Evolutionary conservation across 179 eudicot genomes (phyloP).

Genomic region (Silene coronaria): DNA sequence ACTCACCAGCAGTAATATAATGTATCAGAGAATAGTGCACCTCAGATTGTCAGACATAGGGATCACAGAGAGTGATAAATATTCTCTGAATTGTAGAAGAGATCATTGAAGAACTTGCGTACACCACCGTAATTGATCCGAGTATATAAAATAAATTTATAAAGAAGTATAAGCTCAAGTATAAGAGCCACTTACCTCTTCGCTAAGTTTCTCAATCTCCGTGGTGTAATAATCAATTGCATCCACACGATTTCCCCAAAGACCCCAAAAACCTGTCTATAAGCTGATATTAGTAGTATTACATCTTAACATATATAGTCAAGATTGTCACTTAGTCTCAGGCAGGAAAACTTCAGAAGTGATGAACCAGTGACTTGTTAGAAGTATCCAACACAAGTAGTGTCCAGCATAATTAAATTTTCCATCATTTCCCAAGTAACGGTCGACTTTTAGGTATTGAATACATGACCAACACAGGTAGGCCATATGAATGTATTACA

Average conservation of each 20-base stretch:
- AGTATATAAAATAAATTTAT: background rate
- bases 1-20: background rate
- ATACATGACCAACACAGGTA: background rate
- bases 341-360: background rate
- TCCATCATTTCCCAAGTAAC: background rate
- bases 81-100: background rate
- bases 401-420: background rate
- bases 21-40: background rate
- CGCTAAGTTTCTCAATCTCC: slow-evolving; percentile 56
- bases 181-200: slow-evolving; percentile 46
- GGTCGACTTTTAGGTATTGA: background rate
- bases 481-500: background rate
- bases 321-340: background rate
- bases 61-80: background rate
- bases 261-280: slow-evolving; percentile 96
- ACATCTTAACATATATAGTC: background rate
- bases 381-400: background rate
- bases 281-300: slow-evolving; percentile 23
- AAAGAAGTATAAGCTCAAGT: background rate
- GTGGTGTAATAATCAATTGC: slow-evolving; percentile 69
- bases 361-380: background rate
- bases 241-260: slow-evolving; percentile 80
- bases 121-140: background rate
- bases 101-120: background rate
- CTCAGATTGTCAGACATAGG: background rate